Base-by-base conservation (phyloP, 306 rosid species). In the Quercus wislizeni region DNA sequence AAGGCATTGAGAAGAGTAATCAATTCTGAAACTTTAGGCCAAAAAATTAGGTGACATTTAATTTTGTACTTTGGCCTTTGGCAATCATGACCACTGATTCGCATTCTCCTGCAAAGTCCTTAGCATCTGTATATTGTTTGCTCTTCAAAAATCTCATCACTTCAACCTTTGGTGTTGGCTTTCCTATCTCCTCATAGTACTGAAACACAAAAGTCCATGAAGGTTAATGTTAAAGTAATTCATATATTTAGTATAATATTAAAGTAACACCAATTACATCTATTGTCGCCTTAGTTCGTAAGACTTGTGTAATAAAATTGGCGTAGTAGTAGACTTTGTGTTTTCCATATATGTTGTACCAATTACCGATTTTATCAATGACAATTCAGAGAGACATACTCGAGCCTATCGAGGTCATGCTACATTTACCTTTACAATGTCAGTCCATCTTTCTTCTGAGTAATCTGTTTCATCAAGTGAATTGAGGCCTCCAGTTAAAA, bases 401-500 rank as follows among this genome's bases (percentile, higher is more conserved):
- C 0, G 46, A 38, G 46, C 46, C 46, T 7, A 27, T 20, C 10
- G 2, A 63, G 7, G 33, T 43, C 5, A 5, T 56, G 19, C 27
- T 23, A 18, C 31, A 18, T 13, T 33, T 83, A 94, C 97, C 92
- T 91, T 95, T n/a, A 93, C 91, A 68, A 96, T 96, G 82, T 96
- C 98, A 71, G 90, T 88, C 99, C 99, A 96, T 83, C 99, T 90
- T 83, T 96, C 93, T 83, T 87, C 91, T 4, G 97, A 96, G 78
- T 96, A 96, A 79, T 93, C 99, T 0, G 99, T 85, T 84, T 87
- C 95, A 3, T 96, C 94, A 0, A 96, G 92, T 52, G 97, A 89
- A 81, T 96, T 96, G 55, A 96, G 93, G 41, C 91, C 97, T 76
- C 99, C 99, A 13, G 90, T 91, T 81, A 96, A 86, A 73, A 96